Percentiles rank a stretch among this genome's conserved stretches.
Evolutionary conservation across 148 eudicot genomes (phyloP).

Genomic region (Spergularia bocconei): DNA sequence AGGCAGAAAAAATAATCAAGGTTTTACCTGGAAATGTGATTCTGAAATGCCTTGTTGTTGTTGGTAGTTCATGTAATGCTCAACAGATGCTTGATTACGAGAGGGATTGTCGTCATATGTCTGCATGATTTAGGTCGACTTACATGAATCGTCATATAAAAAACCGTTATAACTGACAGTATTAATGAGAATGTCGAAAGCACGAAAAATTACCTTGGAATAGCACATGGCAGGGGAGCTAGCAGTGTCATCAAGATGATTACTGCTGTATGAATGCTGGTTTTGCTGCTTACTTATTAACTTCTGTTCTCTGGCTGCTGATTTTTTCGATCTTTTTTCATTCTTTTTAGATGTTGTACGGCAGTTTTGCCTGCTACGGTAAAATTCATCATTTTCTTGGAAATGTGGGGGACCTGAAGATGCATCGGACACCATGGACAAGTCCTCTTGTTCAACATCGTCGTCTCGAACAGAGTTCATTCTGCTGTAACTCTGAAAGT

Average conservation of each 20-base stretch:
- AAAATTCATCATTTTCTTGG: conserved; percentile 24
- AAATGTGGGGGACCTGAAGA: conserved; percentile 69
- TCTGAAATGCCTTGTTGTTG: conserved; percentile 1
- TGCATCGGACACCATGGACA: conserved; percentile 87
- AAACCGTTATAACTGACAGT: too few relatives aligned
- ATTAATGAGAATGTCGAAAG: background rate
- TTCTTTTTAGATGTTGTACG: conserved; percentile 4
- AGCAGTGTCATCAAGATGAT: conserved; percentile 76
- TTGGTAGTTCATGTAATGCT: background rate
- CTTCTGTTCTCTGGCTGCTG: conserved; percentile 22
- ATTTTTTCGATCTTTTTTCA: conserved; percentile 10
- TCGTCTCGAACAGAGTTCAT: conserved; percentile 14
- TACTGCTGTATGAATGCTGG: conserved; percentile 16
- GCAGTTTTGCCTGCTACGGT: background rate
- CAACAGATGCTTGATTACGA: conserved; percentile 8
- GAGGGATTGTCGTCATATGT: background rate
- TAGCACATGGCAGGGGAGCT: conserved; percentile 49
- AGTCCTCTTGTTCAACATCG: conserved; percentile 53
- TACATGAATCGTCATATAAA: too few relatives aligned
- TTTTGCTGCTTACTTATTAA: conserved; percentile 9
- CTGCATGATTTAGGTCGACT: background rate
- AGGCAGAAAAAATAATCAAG: background rate
- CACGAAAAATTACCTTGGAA: conserved; percentile 28
- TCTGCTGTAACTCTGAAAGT: conserved; percentile 21
- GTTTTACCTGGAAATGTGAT: background rate